Base-by-base conservation (phyloP, 495 filamentous ascomycete species). In the Xylaria palmicola region DNA sequence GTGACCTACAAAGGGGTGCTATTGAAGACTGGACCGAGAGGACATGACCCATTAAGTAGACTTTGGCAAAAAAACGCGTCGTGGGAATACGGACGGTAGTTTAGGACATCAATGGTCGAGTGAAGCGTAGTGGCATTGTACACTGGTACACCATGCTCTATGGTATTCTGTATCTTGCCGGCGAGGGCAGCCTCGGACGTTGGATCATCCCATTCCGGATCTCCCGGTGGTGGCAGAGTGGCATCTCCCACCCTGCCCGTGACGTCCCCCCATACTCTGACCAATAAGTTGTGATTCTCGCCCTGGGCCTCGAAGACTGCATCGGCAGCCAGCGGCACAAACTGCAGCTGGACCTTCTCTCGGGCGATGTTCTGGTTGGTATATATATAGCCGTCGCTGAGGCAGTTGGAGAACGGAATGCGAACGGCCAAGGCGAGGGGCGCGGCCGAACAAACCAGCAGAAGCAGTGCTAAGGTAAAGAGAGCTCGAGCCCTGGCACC, bases 231-330 rank as follows among this genome's bases (percentile, higher is more conserved):
- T 41, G 90, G 90, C 59, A 85, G 79, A 55, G 71, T 45, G n/a
- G 66, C 62, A 44, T 68, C 60, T 19, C 66, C 71, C 27, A 68
- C 71, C 22, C 75, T 75, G 7, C 94, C 94, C 26, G 87, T 87
- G 20, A 98, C 91, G 73, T 97, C 97, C 22, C 93, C 93, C 76
- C 91, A 97, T 20, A 96, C 85, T 1, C 87, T 96, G 27, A 97
- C 76, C 58, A 84, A 85, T 29, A 98, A 77, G 37, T 85, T 85
- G 68, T 92, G 85, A 50, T 81, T 83, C 10, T 83, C 69, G 57
- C 82, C 74, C 19, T 75, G 70, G 22, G 83, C 75, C 64, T 92
- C 81, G 76, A 95, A 96, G 12, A 74, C 75, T 57, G 90, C 95
- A 64, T 86, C 83, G 59, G 95, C 81, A 57, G 81, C 81, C 12